Conservation (phyloP, 2,329 filamentous ascomycete genomes). For the Colletotrichum lupini region DNA sequence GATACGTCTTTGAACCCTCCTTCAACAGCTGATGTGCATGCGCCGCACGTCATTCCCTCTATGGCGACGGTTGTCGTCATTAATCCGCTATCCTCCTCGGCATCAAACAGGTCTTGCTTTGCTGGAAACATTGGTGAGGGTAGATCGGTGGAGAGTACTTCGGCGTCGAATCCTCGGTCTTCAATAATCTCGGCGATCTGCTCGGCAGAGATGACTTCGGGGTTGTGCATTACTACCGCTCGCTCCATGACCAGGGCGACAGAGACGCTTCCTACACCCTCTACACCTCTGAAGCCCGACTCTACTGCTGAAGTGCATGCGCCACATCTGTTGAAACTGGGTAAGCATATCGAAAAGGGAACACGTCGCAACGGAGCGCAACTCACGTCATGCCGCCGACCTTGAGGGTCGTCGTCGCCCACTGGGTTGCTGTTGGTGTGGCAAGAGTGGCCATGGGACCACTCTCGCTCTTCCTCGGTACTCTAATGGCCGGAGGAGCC, state of each 20-base stretch:
- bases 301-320: conserved; percentile 97
- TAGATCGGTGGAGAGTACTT: conserved; percentile 85
- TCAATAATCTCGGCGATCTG: conserved; percentile 87
- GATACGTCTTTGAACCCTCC: conserved; percentile 80
- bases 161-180: conserved; percentile 90
- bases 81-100: conserved; percentile 52
- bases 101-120: conserved; percentile 46
- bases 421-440: conserved; percentile 63
- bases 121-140: conserved; percentile 61
- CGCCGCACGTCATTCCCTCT: conserved; percentile 91
- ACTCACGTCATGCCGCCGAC: conserved; percentile 88
- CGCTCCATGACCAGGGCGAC: conserved; percentile 96
- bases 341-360: conserved; percentile 42
- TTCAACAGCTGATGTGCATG: conserved; percentile 88
- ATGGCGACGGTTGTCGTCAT: conserved; percentile 82
- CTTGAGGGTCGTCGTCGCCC: conserved; percentile 91
- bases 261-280: conserved; percentile 86
- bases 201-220: conserved; percentile 77
- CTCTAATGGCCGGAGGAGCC: conserved; percentile 62
- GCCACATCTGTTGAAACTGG: conserved; percentile 74
- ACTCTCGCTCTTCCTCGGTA: conserved; percentile 54
- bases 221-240: conserved; percentile 93
- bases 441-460: conserved; percentile 44
- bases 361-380: conserved; percentile 1
- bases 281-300: conserved; percentile 84